Percentiles rank a stretch among this genome's conserved stretches.
phyloP scores from a whole-genome alignment of 441 rosid species.

The Populus hybrid region DNA sequence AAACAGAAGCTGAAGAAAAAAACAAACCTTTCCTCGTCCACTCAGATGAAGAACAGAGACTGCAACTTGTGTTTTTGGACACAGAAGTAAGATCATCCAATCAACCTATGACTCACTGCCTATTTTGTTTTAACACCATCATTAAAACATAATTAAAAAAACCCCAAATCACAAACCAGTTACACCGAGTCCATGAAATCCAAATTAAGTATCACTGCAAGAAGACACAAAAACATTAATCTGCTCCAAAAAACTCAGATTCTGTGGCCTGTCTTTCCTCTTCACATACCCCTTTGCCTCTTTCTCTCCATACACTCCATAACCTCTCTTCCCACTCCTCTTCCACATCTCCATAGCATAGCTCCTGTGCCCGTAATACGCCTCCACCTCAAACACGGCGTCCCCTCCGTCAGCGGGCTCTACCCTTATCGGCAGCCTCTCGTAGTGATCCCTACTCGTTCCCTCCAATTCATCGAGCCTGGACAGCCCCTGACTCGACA shows the following conservation, averaged over 20 bases:
- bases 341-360: constrained; percentile 65
- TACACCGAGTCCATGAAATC: not conserved
- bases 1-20: not conserved
- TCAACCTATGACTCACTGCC: not conserved
- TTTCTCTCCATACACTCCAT: constrained; percentile 46
- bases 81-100: not conserved
- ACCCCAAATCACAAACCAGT: not conserved
- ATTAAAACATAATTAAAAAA: not conserved
- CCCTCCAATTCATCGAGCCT: constrained; percentile 36
- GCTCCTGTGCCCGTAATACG: constrained; percentile 64
- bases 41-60: not conserved
- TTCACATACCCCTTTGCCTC: constrained; percentile 72
- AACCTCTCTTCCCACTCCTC: constrained; percentile 44
- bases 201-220: not conserved
- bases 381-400: constrained; percentile 35
- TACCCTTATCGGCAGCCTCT: too few species aligned
- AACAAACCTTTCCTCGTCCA: not conserved
- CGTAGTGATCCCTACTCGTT: too few species aligned
- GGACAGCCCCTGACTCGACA: constrained; percentile 43
- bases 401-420: not conserved
- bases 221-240: constrained; percentile 47
- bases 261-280: constrained; percentile 61
- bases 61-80: not conserved
- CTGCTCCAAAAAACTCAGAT: constrained; percentile 67
- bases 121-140: not conserved